A percentile compares a stretch with the other conserved stretches of the same genome.
Evolutionary conservation across 2,329 filamentous ascomycete species (phyloP).

Genomic region (Claviceps sp.): DNA sequence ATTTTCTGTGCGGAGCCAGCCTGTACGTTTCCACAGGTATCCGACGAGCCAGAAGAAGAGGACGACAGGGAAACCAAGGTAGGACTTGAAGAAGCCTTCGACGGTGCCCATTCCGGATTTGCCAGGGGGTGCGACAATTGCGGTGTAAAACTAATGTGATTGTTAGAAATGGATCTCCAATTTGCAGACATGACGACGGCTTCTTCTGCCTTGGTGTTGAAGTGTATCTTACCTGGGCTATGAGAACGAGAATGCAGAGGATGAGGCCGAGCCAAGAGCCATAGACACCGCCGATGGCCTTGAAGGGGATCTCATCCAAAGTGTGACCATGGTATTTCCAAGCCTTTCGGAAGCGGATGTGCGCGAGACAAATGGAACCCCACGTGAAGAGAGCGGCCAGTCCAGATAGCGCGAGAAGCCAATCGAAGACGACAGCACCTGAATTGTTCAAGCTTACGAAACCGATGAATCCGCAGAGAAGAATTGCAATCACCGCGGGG

Average conservation of each 20-base stretch:
- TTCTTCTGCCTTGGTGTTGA: background rate
- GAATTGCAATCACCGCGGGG: constrained; percentile 30
- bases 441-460: constrained; percentile 28
- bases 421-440: constrained; percentile 41
- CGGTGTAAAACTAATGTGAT: constrained; percentile 31
- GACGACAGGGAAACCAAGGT: constrained; percentile 41
- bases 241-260: constrained; percentile 40
- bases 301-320: constrained; percentile 54
- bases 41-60: constrained; percentile 42
- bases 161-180: background rate
- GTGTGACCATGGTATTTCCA: constrained; percentile 46
- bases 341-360: constrained; percentile 50
- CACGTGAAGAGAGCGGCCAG: constrained; percentile 50
- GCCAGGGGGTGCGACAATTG: constrained; percentile 25
- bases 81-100: constrained; percentile 41
- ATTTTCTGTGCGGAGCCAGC: constrained; percentile 42
- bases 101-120: constrained; percentile 23
- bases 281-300: constrained; percentile 42
- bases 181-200: background rate
- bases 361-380: constrained; percentile 48
- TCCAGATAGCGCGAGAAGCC: constrained; percentile 48
- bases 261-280: constrained; percentile 51
- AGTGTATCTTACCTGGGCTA: constrained; percentile 31
- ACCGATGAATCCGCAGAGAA: constrained; percentile 36
- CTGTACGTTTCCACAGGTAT: constrained; percentile 52